Base-by-base conservation (phyloP, 2,329 filamentous ascomycete genomes). In the Aspergillus texensis region DNA sequence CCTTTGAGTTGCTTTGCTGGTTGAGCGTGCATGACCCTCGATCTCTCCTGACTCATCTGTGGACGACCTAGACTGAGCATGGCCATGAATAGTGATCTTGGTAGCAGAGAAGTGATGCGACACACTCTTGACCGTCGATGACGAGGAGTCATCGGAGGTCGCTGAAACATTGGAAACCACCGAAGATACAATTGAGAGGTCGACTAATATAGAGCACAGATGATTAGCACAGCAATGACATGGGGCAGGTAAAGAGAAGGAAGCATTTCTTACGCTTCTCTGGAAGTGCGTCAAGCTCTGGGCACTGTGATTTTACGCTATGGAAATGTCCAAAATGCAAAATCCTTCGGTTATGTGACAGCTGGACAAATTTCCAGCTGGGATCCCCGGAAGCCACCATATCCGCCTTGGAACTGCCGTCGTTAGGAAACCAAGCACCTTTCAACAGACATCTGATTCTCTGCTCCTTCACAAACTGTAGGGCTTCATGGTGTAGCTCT, bases 381-480 rank as follows among this genome's bases (percentile, higher is more conserved):
- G 77, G 74, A 59, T 77, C 79, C 63, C 73, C 81, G 65, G 74
- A 79, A 66, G 74, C 75, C 58, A 77, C 83, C 71, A 69, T 80
- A 68, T 82, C 86, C 74, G 73, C 78, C 72, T 77, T 81, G 68
- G 79, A 85, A 77, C 77, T 84, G 79, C 75, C 81, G 76, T 80
- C 77, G 54, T 81, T 79, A 4, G 86, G 84, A 69, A 98, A 99
- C 95, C 95, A 99, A 11, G 91, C 89, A 8, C 95, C 95, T 69
- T 92, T 86, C 4, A 98, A 85, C 45, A 99, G 82, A 74, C 94
- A 97, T 60, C 95, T 87, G 65, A 98, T 91, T 43, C 95, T 89
- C 78, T 99, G 95, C 80, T 99, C 95, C 78, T 97, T 97, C 78
- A 98, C 92, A 74, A 99, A 99, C 72, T 97, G 92, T 60, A 97